Conservation (phyloP, 257 asterid species). For the Solanum sejunctum region DNA sequence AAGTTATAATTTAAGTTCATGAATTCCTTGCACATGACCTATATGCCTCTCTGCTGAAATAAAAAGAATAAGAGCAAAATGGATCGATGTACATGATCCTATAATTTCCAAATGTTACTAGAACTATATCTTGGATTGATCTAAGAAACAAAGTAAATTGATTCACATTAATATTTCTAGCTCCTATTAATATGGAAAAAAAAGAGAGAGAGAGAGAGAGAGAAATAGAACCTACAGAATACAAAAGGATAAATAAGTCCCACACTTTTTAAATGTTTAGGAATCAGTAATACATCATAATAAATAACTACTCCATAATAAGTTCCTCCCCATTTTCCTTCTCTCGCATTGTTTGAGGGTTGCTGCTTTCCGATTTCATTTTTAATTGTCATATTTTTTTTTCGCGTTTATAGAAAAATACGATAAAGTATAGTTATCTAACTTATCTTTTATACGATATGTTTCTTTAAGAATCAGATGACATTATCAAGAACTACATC, state of each 20-base stretch:
- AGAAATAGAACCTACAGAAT: no score
- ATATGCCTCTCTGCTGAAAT: not conserved
- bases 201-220: not conserved
- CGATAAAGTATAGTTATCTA: not conserved
- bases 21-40: not conserved
- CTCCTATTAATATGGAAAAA: not conserved
- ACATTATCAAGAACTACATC: not conserved
- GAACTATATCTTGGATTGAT: not conserved
- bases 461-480: not conserved
- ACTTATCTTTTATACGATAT: not conserved
- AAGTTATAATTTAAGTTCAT: not conserved
- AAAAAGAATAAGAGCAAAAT: not conserved
- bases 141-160: not conserved
- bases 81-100: not conserved
- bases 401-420: no score
- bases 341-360: no score
- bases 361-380: no score
- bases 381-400: no score
- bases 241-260: not conserved
- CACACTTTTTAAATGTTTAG: not conserved
- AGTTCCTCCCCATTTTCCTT: no score
- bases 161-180: not conserved
- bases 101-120: not conserved
- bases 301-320: no score
- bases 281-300: not conserved